These are phyloP conservation scores for Hymenoscyphus infarciens DNA, from an alignment of 2,329 filamentous ascomycete species.

Conservation along the genomic window DNA sequence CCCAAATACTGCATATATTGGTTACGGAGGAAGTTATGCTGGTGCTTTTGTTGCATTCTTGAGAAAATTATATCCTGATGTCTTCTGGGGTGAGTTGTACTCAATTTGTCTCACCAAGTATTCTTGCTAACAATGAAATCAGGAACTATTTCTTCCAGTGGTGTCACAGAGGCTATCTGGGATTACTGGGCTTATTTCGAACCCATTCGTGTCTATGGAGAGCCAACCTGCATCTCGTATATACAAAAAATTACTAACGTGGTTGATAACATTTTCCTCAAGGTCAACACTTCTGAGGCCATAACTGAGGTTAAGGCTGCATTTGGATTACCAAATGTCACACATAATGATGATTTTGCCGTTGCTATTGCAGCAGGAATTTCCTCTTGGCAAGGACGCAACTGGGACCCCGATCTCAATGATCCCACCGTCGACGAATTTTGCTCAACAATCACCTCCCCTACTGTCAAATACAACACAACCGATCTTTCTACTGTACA, in stretches of 20 bases:
- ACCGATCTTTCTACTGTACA: conserved; percentile 60
- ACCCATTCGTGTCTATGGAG: conserved; percentile 52
- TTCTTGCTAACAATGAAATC: neutral
- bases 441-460: conserved; percentile 52
- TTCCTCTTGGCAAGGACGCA: conserved; percentile 50
- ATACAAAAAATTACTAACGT: conserved; percentile 59
- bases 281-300: conserved; percentile 42
- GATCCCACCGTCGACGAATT: conserved; percentile 48
- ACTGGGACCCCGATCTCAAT: conserved; percentile 57
- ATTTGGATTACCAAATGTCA: conserved; percentile 48
- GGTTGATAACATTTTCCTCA: conserved; percentile 55
- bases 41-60: conserved; percentile 76
- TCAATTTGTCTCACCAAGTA: neutral
- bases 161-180: conserved; percentile 71
- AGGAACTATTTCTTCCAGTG: conserved; percentile 72
- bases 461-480: conserved; percentile 54
- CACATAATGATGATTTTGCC: conserved; percentile 48
- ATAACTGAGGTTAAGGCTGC: conserved; percentile 46
- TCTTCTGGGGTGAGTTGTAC: conserved; percentile 58
- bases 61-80: conserved; percentile 71
- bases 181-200: conserved; percentile 70
- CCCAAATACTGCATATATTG: conserved; percentile 65
- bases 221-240: conserved; percentile 59
- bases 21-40: conserved; percentile 81
- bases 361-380: conserved; percentile 43